Conservation (phyloP, 495 filamentous ascomycete genomes). For the Penicillium tannophilum region DNA sequence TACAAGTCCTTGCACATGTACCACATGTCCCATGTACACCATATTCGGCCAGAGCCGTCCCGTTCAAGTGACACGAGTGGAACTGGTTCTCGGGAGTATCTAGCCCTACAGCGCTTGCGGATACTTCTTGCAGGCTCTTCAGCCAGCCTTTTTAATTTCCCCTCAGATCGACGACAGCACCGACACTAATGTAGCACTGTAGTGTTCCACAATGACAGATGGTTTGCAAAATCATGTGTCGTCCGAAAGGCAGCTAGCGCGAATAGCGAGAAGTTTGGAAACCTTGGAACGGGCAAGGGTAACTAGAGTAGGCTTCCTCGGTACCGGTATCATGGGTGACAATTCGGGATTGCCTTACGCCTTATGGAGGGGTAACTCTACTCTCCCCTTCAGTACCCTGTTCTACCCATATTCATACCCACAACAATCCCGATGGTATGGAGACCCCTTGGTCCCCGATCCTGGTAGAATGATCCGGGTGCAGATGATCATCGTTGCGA, state of each 20-base stretch:
- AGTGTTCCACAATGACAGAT: not conserved
- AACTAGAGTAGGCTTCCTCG: constrained; percentile 1
- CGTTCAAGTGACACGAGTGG: not conserved
- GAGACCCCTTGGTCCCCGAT: not conserved
- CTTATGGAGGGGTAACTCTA: constrained; percentile 8
- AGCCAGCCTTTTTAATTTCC: constrained; percentile 16
- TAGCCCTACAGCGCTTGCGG: not conserved
- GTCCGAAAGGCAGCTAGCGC: not conserved
- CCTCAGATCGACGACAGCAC: constrained; percentile 3
- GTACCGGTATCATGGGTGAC: not conserved
- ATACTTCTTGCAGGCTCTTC: not conserved
- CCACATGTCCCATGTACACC: constrained; percentile 2
- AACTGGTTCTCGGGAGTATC: not conserved
- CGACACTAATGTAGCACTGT: not conserved
- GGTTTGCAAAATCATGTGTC: not conserved
- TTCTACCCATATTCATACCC: constrained; percentile 2
- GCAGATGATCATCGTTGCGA: constrained; percentile 18
- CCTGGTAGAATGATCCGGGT: not conserved
- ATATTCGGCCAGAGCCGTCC: constrained; percentile 4
- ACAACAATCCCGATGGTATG: too few species aligned
- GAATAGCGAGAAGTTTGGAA: not conserved
- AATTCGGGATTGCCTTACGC: constrained; percentile 1
- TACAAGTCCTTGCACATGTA: not conserved
- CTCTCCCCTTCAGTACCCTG: too few species aligned
- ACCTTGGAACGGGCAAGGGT: not conserved